Conservation (phyloP, 2,329 filamentous ascomycete species). For the Phyllosticta ampelicida region DNA sequence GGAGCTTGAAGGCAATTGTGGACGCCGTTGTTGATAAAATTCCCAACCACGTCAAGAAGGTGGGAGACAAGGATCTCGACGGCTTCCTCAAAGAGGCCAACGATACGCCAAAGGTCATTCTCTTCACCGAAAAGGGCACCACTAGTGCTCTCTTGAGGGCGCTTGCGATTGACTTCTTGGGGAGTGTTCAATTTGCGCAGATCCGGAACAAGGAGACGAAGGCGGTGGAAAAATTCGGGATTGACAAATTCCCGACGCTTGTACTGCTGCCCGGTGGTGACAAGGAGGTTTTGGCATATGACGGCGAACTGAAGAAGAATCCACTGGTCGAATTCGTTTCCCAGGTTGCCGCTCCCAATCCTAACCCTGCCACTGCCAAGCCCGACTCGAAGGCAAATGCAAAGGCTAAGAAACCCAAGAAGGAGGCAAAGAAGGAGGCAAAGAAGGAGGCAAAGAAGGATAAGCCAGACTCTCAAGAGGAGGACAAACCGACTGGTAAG, state of each 20-base stretch:
- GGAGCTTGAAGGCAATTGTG: slow-evolving; percentile 76
- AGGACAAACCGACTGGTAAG: slow-evolving; percentile 20
- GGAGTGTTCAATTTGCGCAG: slow-evolving; percentile 68
- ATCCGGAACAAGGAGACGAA: slow-evolving; percentile 69
- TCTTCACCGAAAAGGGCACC: slow-evolving; percentile 89
- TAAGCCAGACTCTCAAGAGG: slow-evolving; percentile 41
- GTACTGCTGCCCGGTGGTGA: slow-evolving; percentile 65
- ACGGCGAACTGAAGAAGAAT: slow-evolving; percentile 77
- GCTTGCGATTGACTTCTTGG: slow-evolving; percentile 83
- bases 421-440: slow-evolving; percentile 22
- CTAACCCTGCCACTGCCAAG: slow-evolving; percentile 49
- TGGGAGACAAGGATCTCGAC: slow-evolving; percentile 70
- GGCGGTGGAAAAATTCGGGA: slow-evolving; percentile 60
- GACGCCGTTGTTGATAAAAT: slow-evolving; percentile 80
- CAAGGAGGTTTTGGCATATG: slow-evolving; percentile 59
- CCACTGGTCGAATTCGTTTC: slow-evolving; percentile 73
- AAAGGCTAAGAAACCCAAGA: slow-evolving; percentile 29
- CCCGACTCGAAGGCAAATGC: slow-evolving; percentile 30
- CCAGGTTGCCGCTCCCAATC: slow-evolving; percentile 67
- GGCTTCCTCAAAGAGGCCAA: slow-evolving; percentile 59
- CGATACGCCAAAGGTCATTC: slow-evolving; percentile 67
- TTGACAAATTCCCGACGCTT: slow-evolving; percentile 69
- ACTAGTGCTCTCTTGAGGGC: slow-evolving; percentile 74
- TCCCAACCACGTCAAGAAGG: slow-evolving; percentile 75
- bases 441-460: slow-evolving; percentile 38